These are phyloP conservation scores for Priceomyces fermenticarens DNA, from an alignment of 805 yeast species.

Conservation along the genomic window DNA sequence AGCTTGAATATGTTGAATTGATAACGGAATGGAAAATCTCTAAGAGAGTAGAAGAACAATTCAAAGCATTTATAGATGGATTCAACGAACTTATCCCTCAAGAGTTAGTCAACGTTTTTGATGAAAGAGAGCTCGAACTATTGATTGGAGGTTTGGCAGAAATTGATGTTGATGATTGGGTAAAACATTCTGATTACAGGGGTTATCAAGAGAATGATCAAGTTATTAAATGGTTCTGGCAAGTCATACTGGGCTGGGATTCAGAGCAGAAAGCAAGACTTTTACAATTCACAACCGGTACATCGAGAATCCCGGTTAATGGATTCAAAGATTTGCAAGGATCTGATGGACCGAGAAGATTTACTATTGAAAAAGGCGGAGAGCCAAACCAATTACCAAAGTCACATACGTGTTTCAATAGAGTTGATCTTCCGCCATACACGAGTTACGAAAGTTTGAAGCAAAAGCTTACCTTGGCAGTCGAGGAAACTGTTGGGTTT, in stretches of 20 bases:
- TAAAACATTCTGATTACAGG: constrained; percentile 96
- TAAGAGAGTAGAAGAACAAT: constrained; percentile 91
- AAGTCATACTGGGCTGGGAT: constrained; percentile 89
- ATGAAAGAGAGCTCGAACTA: constrained; percentile 94
- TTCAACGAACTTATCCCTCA: constrained; percentile 97
- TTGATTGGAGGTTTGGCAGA: constrained; percentile 98
- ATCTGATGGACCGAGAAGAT: constrained; percentile 98
- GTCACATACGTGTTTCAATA: constrained; percentile 97
- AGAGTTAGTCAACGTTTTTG: constrained; percentile 93
- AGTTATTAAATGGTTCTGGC: constrained; percentile 99
- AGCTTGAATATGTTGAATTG: constrained; percentile 91
- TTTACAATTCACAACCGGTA: constrained; percentile 97
- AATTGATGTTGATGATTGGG: constrained; percentile 98
- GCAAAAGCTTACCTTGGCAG: constrained; percentile 91
- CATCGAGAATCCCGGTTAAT: constrained; percentile 97
- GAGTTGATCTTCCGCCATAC: constrained; percentile 97
- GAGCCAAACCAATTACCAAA: constrained; percentile 91
- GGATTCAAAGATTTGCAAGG: constrained; percentile 99
- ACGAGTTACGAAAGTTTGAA: constrained; percentile 77
- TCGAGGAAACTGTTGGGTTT: constrained; percentile 98
- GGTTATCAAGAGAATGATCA: constrained; percentile 96
- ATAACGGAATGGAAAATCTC: constrained; percentile 95
- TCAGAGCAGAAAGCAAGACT: constrained; percentile 94
- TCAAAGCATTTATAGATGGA: constrained; percentile 94
- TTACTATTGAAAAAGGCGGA: constrained; percentile 98